Conservation (phyloP, 176 grass and related monocot species). For the Puya raimondii region DNA sequence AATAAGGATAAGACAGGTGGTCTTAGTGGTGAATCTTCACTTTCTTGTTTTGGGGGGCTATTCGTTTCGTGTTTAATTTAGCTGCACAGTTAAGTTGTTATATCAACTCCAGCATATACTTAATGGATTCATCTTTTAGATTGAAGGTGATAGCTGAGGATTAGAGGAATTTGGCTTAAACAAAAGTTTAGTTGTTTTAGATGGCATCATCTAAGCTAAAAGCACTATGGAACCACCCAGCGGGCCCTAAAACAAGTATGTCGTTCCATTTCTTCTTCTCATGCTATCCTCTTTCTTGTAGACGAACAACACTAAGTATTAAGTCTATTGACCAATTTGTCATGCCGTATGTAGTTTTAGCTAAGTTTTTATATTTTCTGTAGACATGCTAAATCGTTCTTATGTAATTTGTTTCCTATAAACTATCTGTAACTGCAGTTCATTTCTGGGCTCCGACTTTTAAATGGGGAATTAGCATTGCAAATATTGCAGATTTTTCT, state of each 20-base stretch:
- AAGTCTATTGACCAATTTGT: neutral
- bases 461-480: slow-evolving; percentile 23
- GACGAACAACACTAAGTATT: neutral
- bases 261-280: neutral
- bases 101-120: no score
- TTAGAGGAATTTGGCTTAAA: no score
- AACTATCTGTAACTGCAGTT: neutral
- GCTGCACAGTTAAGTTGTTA: no score
- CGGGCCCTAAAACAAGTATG: slow-evolving; percentile 26
- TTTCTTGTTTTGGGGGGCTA: no score
- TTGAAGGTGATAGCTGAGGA: no score
- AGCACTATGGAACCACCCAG: slow-evolving; percentile 33
- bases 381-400: neutral
- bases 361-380: neutral
- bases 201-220: slow-evolving; percentile 27
- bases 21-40: no score
- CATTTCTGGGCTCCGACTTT: slow-evolving; percentile 22
- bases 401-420: neutral
- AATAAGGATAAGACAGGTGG: no score
- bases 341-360: neutral
- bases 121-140: no score
- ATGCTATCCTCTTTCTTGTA: neutral
- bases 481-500: slow-evolving; percentile 19
- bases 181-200: neutral
- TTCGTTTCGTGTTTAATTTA: no score